phyloP scores from a whole-genome alignment of 2,329 filamentous ascomycete genomes.

The Aspergillus clavatus region DNA sequence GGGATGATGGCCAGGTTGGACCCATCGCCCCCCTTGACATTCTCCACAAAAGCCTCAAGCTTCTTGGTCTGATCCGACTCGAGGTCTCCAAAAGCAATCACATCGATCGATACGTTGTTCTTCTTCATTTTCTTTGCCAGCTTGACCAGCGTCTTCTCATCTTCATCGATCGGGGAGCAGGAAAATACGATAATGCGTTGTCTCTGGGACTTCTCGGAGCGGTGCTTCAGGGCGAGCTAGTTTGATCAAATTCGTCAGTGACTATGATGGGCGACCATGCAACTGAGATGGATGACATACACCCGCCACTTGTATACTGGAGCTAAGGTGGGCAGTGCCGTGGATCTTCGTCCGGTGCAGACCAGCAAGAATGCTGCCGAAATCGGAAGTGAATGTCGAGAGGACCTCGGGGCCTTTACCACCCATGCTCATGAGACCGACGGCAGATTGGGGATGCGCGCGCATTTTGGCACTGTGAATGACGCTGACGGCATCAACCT shows the following conservation, averaged over 20 bases:
- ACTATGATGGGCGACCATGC: background rate
- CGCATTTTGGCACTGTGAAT: conserved; percentile 94
- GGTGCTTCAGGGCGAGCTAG: conserved; percentile 92
- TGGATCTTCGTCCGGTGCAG: conserved; percentile 92
- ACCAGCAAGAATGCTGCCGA: conserved; percentile 89
- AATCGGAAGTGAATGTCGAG: conserved; percentile 91
- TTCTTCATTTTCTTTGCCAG: conserved; percentile 99
- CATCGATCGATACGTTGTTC: conserved; percentile 87
- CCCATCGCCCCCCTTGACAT: conserved; percentile 84
- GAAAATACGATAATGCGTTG: conserved; percentile 97
- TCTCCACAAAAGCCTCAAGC: conserved; percentile 87
- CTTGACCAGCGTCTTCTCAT: conserved; percentile 80
- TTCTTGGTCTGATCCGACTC: conserved; percentile 86
- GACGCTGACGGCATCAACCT: conserved; percentile 89
- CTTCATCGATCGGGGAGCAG: conserved; percentile 86
- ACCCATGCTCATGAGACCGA: conserved; percentile 98
- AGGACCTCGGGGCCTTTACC: conserved; percentile 96
- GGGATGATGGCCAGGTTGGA: conserved; percentile 88
- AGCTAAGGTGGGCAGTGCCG: conserved; percentile 81
- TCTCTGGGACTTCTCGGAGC: conserved; percentile 94
- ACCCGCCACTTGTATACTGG: conserved; percentile 89
- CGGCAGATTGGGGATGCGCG: conserved; percentile 92
- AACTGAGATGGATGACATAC: conserved; percentile 52
- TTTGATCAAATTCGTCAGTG: conserved; percentile 9
- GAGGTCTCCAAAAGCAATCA: conserved; percentile 90